Percentiles rank a stretch among this genome's conserved stretches.
Conservation (phyloP, 2,329 filamentous ascomycete genomes). For the Hypoxylon sp. region DNA sequence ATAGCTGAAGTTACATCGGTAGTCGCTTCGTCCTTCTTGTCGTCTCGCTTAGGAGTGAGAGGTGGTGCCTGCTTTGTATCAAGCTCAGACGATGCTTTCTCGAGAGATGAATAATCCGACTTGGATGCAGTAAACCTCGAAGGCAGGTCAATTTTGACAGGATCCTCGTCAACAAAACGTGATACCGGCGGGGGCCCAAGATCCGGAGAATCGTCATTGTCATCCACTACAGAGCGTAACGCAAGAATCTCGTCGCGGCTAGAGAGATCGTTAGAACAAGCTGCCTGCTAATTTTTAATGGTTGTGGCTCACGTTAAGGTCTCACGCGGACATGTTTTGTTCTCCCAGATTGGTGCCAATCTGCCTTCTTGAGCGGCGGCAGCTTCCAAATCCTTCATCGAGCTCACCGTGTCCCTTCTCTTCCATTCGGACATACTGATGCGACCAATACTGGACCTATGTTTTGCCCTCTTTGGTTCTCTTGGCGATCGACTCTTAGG, state of each 20-base stretch:
- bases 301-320: slow-evolving; percentile 72
- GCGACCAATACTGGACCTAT: slow-evolving; percentile 60
- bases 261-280: slow-evolving; percentile 47
- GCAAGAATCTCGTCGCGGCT: slow-evolving; percentile 75
- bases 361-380: slow-evolving; percentile 67
- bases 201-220: slow-evolving; percentile 75
- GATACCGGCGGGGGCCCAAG: slow-evolving; percentile 75
- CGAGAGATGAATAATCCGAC: slow-evolving; percentile 30
- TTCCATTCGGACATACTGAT: slow-evolving; percentile 69
- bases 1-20: slow-evolving; percentile 13
- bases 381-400: slow-evolving; percentile 63
- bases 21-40: slow-evolving; percentile 28
- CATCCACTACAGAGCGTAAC: slow-evolving; percentile 65
- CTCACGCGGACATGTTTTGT: slow-evolving; percentile 75
- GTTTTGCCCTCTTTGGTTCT: slow-evolving; percentile 60
- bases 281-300: neutral
- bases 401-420: slow-evolving; percentile 66
- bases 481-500: slow-evolving; percentile 65
- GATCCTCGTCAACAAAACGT: slow-evolving; percentile 70
- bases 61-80: slow-evolving; percentile 17
- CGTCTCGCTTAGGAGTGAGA: slow-evolving; percentile 8
- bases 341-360: slow-evolving; percentile 78
- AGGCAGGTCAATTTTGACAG: slow-evolving; percentile 68
- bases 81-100: slow-evolving; percentile 30
- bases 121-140: slow-evolving; percentile 42